These are phyloP conservation scores for Neocallimastix lanati DNA, from an alignment of 192 early-diverging fungal genomes.

Conservation along the genomic window DNA sequence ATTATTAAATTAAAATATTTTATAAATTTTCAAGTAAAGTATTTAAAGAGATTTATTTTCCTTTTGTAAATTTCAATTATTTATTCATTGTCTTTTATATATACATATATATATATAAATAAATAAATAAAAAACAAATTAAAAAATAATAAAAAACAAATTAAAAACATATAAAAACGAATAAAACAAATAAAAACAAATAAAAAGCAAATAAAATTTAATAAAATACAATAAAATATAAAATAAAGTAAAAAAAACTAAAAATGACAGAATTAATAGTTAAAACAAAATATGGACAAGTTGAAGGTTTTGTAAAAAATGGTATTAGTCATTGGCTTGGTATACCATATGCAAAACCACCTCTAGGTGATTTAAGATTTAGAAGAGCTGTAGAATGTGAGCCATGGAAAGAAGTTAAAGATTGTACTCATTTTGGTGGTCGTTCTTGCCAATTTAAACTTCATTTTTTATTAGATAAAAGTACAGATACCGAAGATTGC, in stretches of 20 bases:
- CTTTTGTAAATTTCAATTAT: too few relatives aligned
- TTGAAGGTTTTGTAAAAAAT: neutral
- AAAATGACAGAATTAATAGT: neutral
- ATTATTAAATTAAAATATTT: too few relatives aligned
- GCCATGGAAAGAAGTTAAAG: neutral
- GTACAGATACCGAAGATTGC: constrained; percentile 24
- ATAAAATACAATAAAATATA: neutral
- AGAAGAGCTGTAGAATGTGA: too few relatives aligned
- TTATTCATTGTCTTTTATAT: too few relatives aligned
- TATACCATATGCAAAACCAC: neutral
- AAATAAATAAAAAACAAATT: too few relatives aligned
- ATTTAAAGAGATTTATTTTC: too few relatives aligned
- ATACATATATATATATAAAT: too few relatives aligned
- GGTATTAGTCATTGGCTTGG: neutral
- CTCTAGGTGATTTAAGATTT: neutral
- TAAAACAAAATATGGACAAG: neutral
- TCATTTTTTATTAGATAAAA: neutral
- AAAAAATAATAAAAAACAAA: too few relatives aligned
- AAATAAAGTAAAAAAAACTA: neutral
- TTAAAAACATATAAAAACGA: too few relatives aligned
- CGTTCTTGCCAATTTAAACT: neutral
- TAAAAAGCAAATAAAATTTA: neutral
- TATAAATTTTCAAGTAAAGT: too few relatives aligned
- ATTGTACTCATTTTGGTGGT: neutral
- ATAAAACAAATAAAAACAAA: too few relatives aligned